A percentile compares a stretch with the other conserved stretches of the same genome.
Evolutionary conservation across 768 basidiomycete genomes (phyloP).

Genomic region (Boletus huronensis): DNA sequence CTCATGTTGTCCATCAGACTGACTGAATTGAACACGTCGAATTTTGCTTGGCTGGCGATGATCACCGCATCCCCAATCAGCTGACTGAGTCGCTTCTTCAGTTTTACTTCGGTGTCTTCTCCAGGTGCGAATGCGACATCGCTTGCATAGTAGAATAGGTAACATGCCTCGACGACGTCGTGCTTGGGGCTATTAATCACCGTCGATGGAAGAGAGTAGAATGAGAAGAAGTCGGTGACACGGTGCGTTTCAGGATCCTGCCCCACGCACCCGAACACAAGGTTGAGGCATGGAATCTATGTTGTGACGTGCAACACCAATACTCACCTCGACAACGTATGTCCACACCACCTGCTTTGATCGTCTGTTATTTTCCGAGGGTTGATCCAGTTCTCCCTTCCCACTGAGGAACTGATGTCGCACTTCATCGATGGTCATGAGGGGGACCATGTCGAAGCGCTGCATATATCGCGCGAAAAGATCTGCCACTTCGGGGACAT

Average conservation of each 20-base stretch:
- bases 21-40: slow-evolving; percentile 95
- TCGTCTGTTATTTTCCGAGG: slow-evolving; percentile 39
- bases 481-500: slow-evolving; percentile 65
- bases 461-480: slow-evolving; percentile 77
- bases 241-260: slow-evolving; percentile 79
- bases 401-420: slow-evolving; percentile 89
- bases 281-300: background rate
- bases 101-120: slow-evolving; percentile 54
- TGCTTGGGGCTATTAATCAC: slow-evolving; percentile 78
- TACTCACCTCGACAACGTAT: slow-evolving; percentile 86
- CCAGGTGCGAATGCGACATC: slow-evolving; percentile 63
- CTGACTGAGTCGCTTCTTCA: slow-evolving; percentile 67
- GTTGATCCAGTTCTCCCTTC: slow-evolving; percentile 49
- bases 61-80: slow-evolving; percentile 79
- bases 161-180: slow-evolving; percentile 82
- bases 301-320: slow-evolving; percentile 28
- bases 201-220: slow-evolving; percentile 94
- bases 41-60: slow-evolving; percentile 77
- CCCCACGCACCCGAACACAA: background rate
- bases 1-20: slow-evolving; percentile 91
- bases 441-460: slow-evolving; percentile 79
- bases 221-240: slow-evolving; percentile 95
- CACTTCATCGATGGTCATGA: slow-evolving; percentile 73
- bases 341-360: slow-evolving; percentile 90
- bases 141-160: slow-evolving; percentile 93